Percentiles rank a stretch among this genome's conserved stretches.
phyloP scores from a whole-genome alignment of 805 yeast genomes.

The Spathaspora arborariae region DNA sequence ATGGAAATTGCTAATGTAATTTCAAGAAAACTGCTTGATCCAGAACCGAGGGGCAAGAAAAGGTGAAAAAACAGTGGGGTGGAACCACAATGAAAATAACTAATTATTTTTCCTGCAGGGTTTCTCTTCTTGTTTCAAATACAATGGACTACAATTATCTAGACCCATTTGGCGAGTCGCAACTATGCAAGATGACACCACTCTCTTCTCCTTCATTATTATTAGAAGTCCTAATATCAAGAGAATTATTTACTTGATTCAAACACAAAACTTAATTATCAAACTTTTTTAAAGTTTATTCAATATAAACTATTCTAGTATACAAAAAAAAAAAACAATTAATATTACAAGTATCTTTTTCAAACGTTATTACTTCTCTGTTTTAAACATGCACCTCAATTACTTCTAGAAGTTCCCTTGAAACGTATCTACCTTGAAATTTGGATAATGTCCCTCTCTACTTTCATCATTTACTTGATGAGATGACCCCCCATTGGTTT shows the following conservation, averaged over 20 bases:
- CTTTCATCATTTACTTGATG: background rate
- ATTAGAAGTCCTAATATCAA: too few relatives aligned
- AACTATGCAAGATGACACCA: too few relatives aligned
- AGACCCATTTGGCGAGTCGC: too few relatives aligned
- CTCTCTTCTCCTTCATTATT: too few relatives aligned
- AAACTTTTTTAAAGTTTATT: background rate
- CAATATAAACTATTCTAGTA: background rate
- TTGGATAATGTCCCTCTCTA: background rate
- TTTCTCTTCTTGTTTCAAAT: background rate
- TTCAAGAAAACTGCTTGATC: too few relatives aligned
- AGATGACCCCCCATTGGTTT: background rate
- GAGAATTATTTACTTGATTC: background rate
- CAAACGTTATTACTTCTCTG: background rate
- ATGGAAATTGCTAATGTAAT: too few relatives aligned
- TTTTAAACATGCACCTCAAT: background rate
- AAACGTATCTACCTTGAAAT: constrained; percentile 1
- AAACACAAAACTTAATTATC: background rate
- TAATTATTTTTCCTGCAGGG: background rate
- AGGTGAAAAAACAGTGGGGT: background rate
- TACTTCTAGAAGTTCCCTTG: constrained; percentile 1
- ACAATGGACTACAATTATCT: background rate
- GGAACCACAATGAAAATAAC: background rate
- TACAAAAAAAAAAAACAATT: background rate
- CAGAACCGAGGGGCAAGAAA: too few relatives aligned
- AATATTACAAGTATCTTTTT: background rate